These are phyloP conservation scores for Dalbergia oliveri DNA, from an alignment of 306 rosid genomes.

Conservation along the genomic window DNA sequence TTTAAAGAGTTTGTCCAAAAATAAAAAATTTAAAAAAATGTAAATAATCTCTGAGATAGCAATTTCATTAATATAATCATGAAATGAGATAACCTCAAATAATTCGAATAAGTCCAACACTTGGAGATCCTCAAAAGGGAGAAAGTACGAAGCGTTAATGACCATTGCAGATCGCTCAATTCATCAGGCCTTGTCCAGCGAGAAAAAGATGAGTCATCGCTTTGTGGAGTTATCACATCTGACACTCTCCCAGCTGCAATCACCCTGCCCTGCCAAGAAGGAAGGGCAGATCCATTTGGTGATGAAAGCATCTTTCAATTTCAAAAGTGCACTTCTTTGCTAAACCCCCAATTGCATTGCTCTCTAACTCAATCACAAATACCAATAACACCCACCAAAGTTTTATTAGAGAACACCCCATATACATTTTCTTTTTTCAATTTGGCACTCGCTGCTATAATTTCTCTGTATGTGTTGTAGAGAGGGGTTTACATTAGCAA, in stretches of 20 bases:
- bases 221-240: neutral
- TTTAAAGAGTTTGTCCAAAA: too few species aligned
- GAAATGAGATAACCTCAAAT: neutral
- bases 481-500: neutral
- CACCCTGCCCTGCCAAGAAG: constrained; percentile 16
- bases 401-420: too few species aligned
- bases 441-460: neutral
- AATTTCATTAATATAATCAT: too few species aligned
- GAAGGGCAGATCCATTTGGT: constrained; percentile 18
- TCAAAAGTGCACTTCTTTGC: constrained; percentile 19
- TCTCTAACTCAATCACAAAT: neutral
- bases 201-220: neutral
- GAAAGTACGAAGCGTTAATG: constrained; percentile 20
- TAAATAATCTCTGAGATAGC: too few species aligned
- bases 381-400: too few species aligned
- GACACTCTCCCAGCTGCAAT: constrained; percentile 26
- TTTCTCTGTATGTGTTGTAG: neutral
- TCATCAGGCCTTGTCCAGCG: neutral
- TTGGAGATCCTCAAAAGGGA: neutral
- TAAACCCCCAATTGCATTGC: neutral
- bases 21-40: too few species aligned
- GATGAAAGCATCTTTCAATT: constrained; percentile 22
- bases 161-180: constrained; percentile 11
- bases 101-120: neutral
- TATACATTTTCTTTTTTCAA: too few species aligned